phyloP scores from a whole-genome alignment of 352 stramenopile genomes.

The Pythium grandisporangium region DNA sequence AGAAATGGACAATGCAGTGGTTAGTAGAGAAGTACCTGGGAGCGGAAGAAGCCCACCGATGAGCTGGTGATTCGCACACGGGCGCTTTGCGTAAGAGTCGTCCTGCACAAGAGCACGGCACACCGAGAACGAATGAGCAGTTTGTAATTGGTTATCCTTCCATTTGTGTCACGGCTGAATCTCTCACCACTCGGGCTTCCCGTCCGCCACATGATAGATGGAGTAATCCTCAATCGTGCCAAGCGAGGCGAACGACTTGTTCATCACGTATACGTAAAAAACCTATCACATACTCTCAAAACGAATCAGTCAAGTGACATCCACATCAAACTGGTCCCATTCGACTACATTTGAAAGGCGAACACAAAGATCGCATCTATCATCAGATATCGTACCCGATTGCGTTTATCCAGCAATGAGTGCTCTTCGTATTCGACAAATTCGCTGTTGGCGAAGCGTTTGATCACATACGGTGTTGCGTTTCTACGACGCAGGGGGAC shows the following conservation, averaged over 20 bases:
- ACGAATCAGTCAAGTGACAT: neutral
- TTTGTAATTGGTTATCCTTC: no score
- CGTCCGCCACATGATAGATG: conserved; percentile 30
- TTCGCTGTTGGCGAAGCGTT: conserved; percentile 60
- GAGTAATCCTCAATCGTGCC: conserved; percentile 65
- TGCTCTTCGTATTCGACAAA: conserved; percentile 74
- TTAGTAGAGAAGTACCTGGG: conserved; percentile 20
- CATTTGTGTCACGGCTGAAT: no score
- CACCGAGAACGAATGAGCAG: no score
- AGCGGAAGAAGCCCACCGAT: conserved; percentile 68
- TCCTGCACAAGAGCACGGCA: no score
- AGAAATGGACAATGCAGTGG: neutral
- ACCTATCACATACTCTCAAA: conserved; percentile 20
- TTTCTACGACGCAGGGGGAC: conserved; percentile 37
- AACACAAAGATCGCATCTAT: neutral
- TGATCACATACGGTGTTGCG: conserved; percentile 64
- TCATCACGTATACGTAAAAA: conserved; percentile 76
- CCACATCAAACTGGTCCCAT: neutral
- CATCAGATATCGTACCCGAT: conserved; percentile 30
- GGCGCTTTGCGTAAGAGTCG: conserved; percentile 53
- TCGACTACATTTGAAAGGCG: neutral
- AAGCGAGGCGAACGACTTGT: conserved; percentile 62
- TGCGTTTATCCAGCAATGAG: conserved; percentile 62
- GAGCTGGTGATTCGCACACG: conserved; percentile 63
- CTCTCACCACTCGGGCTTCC: conserved; percentile 35